Percentiles rank a stretch among this genome's conserved stretches.
These are phyloP conservation scores for rapeseed (Brassica napus) DNA, from an alignment of 345 rosid species.

Conservation along the genomic window DNA sequence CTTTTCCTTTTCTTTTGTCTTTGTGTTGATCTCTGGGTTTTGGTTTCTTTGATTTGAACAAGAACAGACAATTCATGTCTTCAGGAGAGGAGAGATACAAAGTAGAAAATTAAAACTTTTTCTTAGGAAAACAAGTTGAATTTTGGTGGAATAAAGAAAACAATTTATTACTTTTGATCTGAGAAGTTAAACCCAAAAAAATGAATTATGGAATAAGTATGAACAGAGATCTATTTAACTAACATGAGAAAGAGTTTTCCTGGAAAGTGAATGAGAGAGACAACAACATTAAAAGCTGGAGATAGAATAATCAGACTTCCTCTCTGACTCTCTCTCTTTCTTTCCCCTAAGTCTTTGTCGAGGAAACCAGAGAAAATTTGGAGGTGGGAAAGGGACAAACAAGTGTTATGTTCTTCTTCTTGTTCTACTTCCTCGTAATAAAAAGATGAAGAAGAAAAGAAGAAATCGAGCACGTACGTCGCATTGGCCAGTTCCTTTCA, in stretches of 20 bases:
- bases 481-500: too few species aligned
- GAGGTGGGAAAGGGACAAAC: conserved; percentile 13
- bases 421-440: background rate
- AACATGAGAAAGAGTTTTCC: conserved; percentile 20
- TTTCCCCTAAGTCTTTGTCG: background rate
- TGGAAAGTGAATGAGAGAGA: conserved; percentile 27
- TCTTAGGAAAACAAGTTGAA: conserved; percentile 9
- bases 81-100: background rate
- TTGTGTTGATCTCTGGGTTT: conserved; percentile 10
- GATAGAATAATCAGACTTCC: background rate
- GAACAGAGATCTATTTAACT: conserved; percentile 35
- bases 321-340: background rate
- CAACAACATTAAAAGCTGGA: conserved; percentile 1
- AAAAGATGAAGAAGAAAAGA: background rate
- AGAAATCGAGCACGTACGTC: conserved; percentile 29
- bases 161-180: background rate
- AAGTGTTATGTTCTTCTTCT: background rate
- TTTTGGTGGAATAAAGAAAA: conserved; percentile 8
- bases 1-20: conserved; percentile 30
- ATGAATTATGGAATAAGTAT: background rate
- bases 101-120: background rate
- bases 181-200: background rate
- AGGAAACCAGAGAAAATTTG: background rate
- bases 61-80: conserved; percentile 41
- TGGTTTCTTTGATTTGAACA: conserved; percentile 39